Base-by-base conservation (phyloP, 1,139 yeast species). In the Debaryomyces sp. region DNA sequence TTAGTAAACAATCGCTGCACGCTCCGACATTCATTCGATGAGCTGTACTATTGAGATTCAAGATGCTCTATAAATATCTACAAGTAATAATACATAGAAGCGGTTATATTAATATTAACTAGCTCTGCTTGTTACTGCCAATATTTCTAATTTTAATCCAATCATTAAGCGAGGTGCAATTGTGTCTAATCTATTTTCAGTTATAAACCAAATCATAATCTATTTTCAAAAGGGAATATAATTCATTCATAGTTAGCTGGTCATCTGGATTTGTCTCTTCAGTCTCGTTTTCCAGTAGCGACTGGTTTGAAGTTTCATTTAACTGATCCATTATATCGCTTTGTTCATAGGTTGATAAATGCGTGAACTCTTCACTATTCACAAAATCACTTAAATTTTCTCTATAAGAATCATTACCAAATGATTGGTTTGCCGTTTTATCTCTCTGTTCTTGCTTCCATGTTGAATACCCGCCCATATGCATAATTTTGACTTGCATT, bases 191-290 rank as follows among this genome's bases (percentile, higher is more conserved):
- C 2, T 23, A 10, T 32, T 41, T 26, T 17, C 8, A 41, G 15
- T 39, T 51, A 45, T 37, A 58, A 18, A 59, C 59, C 45, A 59
- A 48, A 8, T 45, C 41, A 48, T 56, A 56, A 49, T 60, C 58
- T 18, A 57, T 36, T 10, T 51, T 49, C 23, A 60, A 49, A 22
- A 51, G 50, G 18, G 37, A 35, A 46, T 57, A 60, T 37, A 60
- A 35, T 33, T 57, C 59, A 26, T 44, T 41, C 59, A 60, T 58
- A 4, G 54, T 52, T 18, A 58, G 48, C 23, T 55, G 56, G 26
- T 44, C 49, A 21, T 41, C 47, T 18, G 38, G 37, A 12, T 39
- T 32, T 22, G 47, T 49, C 10, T 30, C 45, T 10, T 39, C 41
- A 13, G 45, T 35, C 35, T 46, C 53, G 17, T 45, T 23, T 24